Conservation (phyloP, 2,329 filamentous ascomycete species). For the Colletotrichum tofieldiae region DNA sequence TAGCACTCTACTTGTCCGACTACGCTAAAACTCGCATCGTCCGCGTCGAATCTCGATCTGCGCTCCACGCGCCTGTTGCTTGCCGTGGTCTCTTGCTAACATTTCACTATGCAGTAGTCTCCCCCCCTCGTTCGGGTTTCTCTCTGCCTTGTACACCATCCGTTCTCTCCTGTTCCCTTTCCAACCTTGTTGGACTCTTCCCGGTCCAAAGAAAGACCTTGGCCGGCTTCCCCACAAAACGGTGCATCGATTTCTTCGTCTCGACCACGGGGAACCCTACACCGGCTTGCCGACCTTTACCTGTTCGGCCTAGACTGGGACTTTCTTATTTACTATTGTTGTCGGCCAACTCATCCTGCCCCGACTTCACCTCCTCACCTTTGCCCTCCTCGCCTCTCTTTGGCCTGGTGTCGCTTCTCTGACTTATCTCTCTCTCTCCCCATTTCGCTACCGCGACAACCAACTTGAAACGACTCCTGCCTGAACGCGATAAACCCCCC, state of each 20-base stretch:
- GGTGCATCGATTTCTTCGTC: slow-evolving; percentile 40
- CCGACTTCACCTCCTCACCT: not conserved
- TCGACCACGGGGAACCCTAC: slow-evolving; percentile 36
- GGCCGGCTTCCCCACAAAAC: slow-evolving; percentile 38
- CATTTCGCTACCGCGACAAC: slow-evolving; percentile 4
- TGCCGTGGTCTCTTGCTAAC: slow-evolving; percentile 32
- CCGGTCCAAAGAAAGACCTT: slow-evolving; percentile 20
- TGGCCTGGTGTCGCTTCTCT: slow-evolving; percentile 17
- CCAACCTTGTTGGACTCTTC: not conserved
- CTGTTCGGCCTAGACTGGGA: slow-evolving; percentile 9
- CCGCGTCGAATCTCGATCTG: slow-evolving; percentile 37
- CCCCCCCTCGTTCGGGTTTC: not conserved
- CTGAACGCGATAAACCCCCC: not conserved
- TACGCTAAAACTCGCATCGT: slow-evolving; percentile 41
- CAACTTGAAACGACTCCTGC: slow-evolving; percentile 11
- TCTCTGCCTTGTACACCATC: slow-evolving; percentile 13
- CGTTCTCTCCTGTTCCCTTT: not conserved
- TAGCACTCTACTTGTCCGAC: slow-evolving; percentile 37
- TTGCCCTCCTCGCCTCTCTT: slow-evolving; percentile 22
- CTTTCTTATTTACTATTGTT: slow-evolving; percentile 31
- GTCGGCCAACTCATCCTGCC: slow-evolving; percentile 12
- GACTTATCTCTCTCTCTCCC: not conserved
- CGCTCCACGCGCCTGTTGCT: slow-evolving; percentile 41
- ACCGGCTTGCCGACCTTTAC: slow-evolving; percentile 14
- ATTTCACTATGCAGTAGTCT: not conserved